Evolutionary conservation across 2,329 filamentous ascomycete species (phyloP), one percentile per base, ranked within the genome.

Genomic region (Cercospora sp.): DNA sequence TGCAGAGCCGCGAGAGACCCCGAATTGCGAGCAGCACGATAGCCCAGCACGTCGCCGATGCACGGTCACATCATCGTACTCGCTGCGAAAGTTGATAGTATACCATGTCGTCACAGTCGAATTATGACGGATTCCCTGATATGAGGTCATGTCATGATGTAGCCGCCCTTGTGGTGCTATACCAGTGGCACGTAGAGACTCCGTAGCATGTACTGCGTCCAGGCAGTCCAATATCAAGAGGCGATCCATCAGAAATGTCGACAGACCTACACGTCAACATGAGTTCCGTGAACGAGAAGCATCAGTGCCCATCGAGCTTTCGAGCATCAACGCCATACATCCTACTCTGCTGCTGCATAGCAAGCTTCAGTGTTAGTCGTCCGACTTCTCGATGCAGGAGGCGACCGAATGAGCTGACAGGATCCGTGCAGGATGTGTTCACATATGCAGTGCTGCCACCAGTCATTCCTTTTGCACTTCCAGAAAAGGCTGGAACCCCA

Each of bases 381-480:
- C 45, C 45, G 10, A 12, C 45, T 26, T 21, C 18, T 51, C 18
- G n/a, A 51, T 21, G 45, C 45, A 26, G 45, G 10, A 24, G n/a
- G 10, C n/a, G 18, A 21, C 40, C 40, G 10, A 45, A 51, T 21
- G 21, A 51, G 45, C 45, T 51, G 45, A 51, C 45, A 51, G 24
- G 12, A 51, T 26, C 45, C 4, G 24, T 60, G 5, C 57, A 60
- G 62, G 62, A 65, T 51, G 40, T 65, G 12, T 65, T 58, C 30
- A 26, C 51, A 37, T 65, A 65, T 30, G 62, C 49, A 13, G 43
- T 65, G 49, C 32, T 65, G 30, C 49, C 62, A 18, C 62, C 62
- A 40, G 51, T 65, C 51, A 21, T 65, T 13, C 62, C 62, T 18
- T 55, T 28, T 32, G 34, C 57, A 28, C 62, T 65, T 59, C 30